These are phyloP conservation scores for Coprinopsis marcescibilis DNA, from an alignment of 768 basidiomycete species.

Conservation along the genomic window DNA sequence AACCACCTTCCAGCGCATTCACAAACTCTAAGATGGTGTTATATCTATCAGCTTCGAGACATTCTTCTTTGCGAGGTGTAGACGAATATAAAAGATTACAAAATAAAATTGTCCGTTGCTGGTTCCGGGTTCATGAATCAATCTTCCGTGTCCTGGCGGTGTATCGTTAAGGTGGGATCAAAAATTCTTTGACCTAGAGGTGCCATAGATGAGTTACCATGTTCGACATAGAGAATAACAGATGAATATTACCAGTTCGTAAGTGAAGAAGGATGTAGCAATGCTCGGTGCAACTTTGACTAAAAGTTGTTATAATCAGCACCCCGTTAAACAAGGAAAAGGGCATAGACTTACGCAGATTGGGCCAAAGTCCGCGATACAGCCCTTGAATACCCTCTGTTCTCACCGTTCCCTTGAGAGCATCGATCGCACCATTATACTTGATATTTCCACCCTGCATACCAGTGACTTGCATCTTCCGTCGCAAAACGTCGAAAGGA, in stretches of 20 bases:
- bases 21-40: too few relatives aligned
- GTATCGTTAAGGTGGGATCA: slow-evolving; percentile 23
- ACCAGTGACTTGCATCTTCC: slow-evolving; percentile 94
- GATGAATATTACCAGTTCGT: slow-evolving; percentile 48
- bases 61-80: too few relatives aligned
- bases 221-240: not conserved
- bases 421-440: slow-evolving; percentile 80
- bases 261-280: slow-evolving; percentile 80
- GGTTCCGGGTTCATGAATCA: too few relatives aligned
- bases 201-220: slow-evolving; percentile 8
- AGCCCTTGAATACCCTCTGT: slow-evolving; percentile 73
- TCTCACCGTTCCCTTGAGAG: slow-evolving; percentile 58
- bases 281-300: slow-evolving; percentile 92
- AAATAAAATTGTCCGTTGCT: too few relatives aligned
- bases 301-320: slow-evolving; percentile 24
- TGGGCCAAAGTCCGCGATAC: slow-evolving; percentile 87
- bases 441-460: slow-evolving; percentile 60
- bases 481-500: slow-evolving; percentile 89
- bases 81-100: too few relatives aligned
- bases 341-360: slow-evolving; percentile 57
- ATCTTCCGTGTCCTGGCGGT: not conserved
- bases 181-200: slow-evolving; percentile 27
- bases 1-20: too few relatives aligned
- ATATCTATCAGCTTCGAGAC: too few relatives aligned
- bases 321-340: slow-evolving; percentile 6